Evolutionary conservation across 176 grass and related monocot genomes (phyloP).

Genomic region (Ampelocalamus luodianensis): DNA sequence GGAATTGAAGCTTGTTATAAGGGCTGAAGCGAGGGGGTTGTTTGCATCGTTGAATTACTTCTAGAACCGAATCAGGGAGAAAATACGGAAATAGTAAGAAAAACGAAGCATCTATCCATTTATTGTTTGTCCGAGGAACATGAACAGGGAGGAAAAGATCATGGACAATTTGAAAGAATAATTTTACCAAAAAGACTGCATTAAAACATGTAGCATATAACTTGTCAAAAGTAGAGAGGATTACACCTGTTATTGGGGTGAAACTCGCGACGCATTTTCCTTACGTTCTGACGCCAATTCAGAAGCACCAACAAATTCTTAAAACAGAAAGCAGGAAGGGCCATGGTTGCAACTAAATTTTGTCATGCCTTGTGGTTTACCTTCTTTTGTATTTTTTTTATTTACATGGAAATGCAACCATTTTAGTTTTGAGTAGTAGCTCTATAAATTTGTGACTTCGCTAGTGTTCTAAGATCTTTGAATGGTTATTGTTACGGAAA

Average conservation of each 20-base stretch:
- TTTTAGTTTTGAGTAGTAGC: neutral
- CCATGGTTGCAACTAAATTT: neutral
- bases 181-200: neutral
- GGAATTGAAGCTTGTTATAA: no score
- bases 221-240: neutral
- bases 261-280: neutral
- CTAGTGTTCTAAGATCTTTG: neutral
- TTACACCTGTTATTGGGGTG: neutral
- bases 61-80: neutral
- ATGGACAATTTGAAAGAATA: neutral
- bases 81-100: neutral
- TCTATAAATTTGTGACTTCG: neutral
- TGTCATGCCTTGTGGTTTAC: neutral
- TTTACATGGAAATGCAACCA: neutral
- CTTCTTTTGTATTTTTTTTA: neutral
- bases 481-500: neutral
- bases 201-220: neutral
- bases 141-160: neutral
- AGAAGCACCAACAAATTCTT: neutral
- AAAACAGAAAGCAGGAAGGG: neutral
- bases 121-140: neutral
- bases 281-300: neutral
- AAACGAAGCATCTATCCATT: neutral
- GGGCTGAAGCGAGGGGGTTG: neutral
- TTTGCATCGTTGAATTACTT: neutral